Evolutionary conservation across 768 basidiomycete genomes (phyloP), one percentile per base, ranked within the genome.

Genomic region (Kwoniella shandongensis): DNA sequence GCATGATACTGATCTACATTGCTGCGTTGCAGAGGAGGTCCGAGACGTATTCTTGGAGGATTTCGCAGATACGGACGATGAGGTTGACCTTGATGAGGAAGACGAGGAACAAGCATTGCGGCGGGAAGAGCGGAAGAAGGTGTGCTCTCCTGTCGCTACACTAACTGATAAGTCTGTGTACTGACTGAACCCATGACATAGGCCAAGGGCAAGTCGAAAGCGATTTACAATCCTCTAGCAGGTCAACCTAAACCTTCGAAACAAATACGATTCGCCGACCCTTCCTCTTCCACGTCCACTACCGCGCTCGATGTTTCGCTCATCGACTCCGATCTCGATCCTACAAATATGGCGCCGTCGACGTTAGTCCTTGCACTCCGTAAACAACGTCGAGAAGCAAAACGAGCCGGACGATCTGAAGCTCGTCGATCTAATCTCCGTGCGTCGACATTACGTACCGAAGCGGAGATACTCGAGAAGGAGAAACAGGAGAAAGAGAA

Each of bases 1-100:
- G 44, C 13, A 22, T 13, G 4, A 35, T 50, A 15, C n/a, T 36
- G 1, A 18, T 17, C n/a, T 42, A 7, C n/a, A 7, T n/a, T n/a
- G 40, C 40, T 42, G 30, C 15, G 30, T 26, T 29, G 23, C 46
- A 71, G 71, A 57, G 51, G 74, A 76, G 1, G 51, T 61, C 12
- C 51, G 63, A 18, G 74, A 76, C 60, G 70, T 74, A 2, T 74
- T 61, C 44, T 51, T 68, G 30, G 70, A 74, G 10, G 74, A 76
- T 18, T 74, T 74, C 49, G 74, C 70, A 12, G 73, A 73, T 60
- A 76, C 74, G 4, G 74, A 76, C 45, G 74, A 76, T n/a, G 74
- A 76, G 42, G 57, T 65, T 13, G 69, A 68, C 25, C 50, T 62
- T 39, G 72, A 74, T 47, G 70, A 72, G 36, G 72, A 72, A 27